A percentile compares a stretch with the other conserved stretches of the same genome.
These are phyloP conservation scores for Neophaeococcomyces mojaviensis DNA, from an alignment of 2,329 filamentous ascomycete species.

Conservation along the genomic window DNA sequence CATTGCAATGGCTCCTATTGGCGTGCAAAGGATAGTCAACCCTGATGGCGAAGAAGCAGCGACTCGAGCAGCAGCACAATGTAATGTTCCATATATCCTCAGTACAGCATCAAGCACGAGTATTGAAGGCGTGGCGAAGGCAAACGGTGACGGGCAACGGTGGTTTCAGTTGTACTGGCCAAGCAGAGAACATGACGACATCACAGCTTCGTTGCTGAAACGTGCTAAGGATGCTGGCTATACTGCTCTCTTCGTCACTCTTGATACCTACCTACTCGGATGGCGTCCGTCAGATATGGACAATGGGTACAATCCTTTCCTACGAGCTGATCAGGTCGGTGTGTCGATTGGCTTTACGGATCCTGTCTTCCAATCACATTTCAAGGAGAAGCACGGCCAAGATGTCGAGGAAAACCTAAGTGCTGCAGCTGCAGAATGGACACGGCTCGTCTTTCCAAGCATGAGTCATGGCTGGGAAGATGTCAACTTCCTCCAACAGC, in stretches of 20 bases:
- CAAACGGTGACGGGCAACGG: conserved; percentile 49
- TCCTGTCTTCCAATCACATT: conserved; percentile 55
- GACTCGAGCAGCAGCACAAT: conserved; percentile 53
- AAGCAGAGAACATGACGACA: conserved; percentile 45
- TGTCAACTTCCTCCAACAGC: conserved; percentile 48
- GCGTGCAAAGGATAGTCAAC: conserved; percentile 63
- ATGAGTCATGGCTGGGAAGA: conserved; percentile 55
- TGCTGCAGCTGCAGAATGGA: conserved; percentile 48
- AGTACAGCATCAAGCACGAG: conserved; percentile 57
- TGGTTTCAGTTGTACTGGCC: conserved; percentile 78
- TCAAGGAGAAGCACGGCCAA: conserved; percentile 41
- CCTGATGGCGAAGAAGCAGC: conserved; percentile 57
- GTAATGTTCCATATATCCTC: conserved; percentile 59
- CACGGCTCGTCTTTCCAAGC: conserved; percentile 45
- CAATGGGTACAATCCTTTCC: conserved; percentile 46
- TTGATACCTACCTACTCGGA: conserved; percentile 62
- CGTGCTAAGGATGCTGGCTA: conserved; percentile 57
- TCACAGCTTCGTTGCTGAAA: conserved; percentile 56
- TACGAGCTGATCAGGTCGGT: conserved; percentile 45
- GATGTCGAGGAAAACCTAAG: conserved; percentile 16
- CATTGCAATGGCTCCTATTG: conserved; percentile 59
- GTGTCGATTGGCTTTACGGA: conserved; percentile 59
- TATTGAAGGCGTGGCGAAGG: conserved; percentile 59
- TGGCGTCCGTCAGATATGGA: conserved; percentile 66
- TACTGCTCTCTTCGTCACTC: conserved; percentile 60